Percentiles rank a stretch among this genome's conserved stretches.
phyloP scores from a whole-genome alignment of 805 yeast genomes.

The Saccharomycopsis olivae region DNA sequence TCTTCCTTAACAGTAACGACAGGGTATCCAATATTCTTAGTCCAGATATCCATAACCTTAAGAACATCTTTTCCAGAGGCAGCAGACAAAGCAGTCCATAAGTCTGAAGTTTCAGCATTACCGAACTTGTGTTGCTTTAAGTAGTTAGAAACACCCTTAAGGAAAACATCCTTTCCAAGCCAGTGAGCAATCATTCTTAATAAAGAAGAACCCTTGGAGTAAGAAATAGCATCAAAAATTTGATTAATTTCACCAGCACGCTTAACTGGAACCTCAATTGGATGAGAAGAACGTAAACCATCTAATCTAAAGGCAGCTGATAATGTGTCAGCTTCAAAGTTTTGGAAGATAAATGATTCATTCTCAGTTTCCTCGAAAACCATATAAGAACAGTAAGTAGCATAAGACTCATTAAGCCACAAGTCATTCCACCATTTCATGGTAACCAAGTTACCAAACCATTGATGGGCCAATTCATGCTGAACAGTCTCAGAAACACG shows the following conservation, averaged over 20 bases:
- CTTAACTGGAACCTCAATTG: slow-evolving; percentile 74
- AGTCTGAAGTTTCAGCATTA: slow-evolving; percentile 65
- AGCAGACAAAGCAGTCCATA: slow-evolving; percentile 64
- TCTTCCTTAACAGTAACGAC: slow-evolving; percentile 56
- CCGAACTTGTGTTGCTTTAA: slow-evolving; percentile 68
- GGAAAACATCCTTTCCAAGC: slow-evolving; percentile 68
- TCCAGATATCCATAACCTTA: slow-evolving; percentile 71
- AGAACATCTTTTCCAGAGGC: slow-evolving; percentile 67
- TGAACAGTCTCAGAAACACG: slow-evolving; percentile 80
- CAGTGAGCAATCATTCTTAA: slow-evolving; percentile 72
- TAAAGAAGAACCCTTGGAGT: slow-evolving; percentile 70
- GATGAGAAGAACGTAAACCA: slow-evolving; percentile 74
- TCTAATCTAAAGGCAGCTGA: slow-evolving; percentile 70
- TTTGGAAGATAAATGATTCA: slow-evolving; percentile 86
- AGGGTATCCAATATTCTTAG: slow-evolving; percentile 70
- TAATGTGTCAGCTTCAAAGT: slow-evolving; percentile 66
- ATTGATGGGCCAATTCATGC: slow-evolving; percentile 86
- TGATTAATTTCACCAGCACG: slow-evolving; percentile 74
- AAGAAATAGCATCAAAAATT: slow-evolving; percentile 77
- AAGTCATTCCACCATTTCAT: slow-evolving; percentile 92
- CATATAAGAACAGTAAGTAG: slow-evolving; percentile 58
- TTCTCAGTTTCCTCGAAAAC: slow-evolving; percentile 70
- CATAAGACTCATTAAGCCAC: slow-evolving; percentile 85
- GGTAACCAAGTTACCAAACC: slow-evolving; percentile 86
- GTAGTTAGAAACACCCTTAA: slow-evolving; percentile 71